These are phyloP conservation scores for Pythium vanterpoolii DNA, from an alignment of 352 stramenopile genomes.

Conservation along the genomic window DNA sequence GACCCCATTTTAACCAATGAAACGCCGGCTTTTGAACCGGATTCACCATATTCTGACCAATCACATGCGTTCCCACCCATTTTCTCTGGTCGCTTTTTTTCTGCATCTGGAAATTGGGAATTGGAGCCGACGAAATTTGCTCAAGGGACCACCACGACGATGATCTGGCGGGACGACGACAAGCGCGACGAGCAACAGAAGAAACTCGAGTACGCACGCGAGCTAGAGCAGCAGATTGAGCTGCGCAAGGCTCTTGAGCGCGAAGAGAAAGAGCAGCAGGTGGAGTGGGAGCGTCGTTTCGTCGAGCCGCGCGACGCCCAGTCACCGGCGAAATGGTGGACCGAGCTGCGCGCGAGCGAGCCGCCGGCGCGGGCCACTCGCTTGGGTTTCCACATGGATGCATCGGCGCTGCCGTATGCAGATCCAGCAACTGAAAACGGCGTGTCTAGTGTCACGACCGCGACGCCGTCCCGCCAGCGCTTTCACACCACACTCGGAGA, in stretches of 20 bases:
- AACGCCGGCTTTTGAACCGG: slow-evolving; percentile 2
- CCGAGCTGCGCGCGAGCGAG: slow-evolving; percentile 44
- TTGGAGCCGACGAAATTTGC: too few relatives aligned
- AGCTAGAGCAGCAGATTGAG: slow-evolving; percentile 71
- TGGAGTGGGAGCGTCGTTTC: slow-evolving; percentile 57
- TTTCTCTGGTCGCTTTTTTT: slow-evolving; percentile 2
- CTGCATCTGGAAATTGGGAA: not conserved
- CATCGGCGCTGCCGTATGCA: slow-evolving; percentile 9
- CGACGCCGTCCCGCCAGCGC: slow-evolving; percentile 30
- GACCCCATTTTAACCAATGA: slow-evolving; percentile 12
- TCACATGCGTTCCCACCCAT: slow-evolving; percentile 36
- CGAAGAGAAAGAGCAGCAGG: slow-evolving; percentile 48
- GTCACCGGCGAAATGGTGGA: slow-evolving; percentile 71
- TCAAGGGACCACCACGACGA: slow-evolving; percentile 6
- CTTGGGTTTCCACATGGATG: slow-evolving; percentile 20
- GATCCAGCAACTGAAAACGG: slow-evolving; percentile 13
- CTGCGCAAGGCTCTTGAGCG: slow-evolving; percentile 41
- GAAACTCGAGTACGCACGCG: slow-evolving; percentile 60
- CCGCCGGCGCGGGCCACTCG: slow-evolving; percentile 5
- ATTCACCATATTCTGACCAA: slow-evolving; percentile 26
- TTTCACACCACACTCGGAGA: slow-evolving; percentile 61
- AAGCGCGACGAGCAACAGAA: slow-evolving; percentile 45
- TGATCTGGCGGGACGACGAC: slow-evolving; percentile 61
- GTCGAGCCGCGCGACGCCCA: slow-evolving; percentile 30
- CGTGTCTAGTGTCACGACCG: slow-evolving; percentile 20